A percentile compares a stretch with the other conserved stretches of the same genome.
These are phyloP conservation scores for Calocera viscosa DNA, from an alignment of 768 basidiomycete genomes.

Conservation along the genomic window DNA sequence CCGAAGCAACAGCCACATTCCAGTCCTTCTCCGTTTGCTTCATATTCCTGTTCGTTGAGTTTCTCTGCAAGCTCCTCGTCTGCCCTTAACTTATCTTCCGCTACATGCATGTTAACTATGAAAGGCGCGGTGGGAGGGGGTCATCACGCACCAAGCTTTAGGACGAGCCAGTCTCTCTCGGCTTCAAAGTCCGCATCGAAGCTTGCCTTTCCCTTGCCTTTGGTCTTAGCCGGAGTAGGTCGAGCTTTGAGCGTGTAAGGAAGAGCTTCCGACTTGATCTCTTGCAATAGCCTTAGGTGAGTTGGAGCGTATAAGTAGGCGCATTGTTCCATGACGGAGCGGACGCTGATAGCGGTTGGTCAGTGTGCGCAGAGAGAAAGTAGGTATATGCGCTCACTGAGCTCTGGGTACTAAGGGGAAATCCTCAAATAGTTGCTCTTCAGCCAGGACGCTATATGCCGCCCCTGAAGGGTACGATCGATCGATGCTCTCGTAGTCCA, in stretches of 20 bases:
- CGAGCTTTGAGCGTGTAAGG: conserved; percentile 32
- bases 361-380: neutral
- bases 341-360: neutral
- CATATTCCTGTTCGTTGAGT: conserved; percentile 37
- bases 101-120: conserved; percentile 3
- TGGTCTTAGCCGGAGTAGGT: conserved; percentile 25
- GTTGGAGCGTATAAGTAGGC: conserved; percentile 51
- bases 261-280: conserved; percentile 21
- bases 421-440: conserved; percentile 32
- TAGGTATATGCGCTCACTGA: neutral
- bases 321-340: neutral
- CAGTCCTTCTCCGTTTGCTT: conserved; percentile 41
- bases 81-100: conserved; percentile 22
- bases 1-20: conserved; percentile 86
- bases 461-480: conserved; percentile 34
- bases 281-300: conserved; percentile 38
- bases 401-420: conserved; percentile 6
- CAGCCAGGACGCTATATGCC: conserved; percentile 39
- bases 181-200: conserved; percentile 37
- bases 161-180: conserved; percentile 37
- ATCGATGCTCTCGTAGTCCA: conserved; percentile 44
- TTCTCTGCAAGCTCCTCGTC: conserved; percentile 28
- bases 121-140: neutral
- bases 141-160: conserved; percentile 21
- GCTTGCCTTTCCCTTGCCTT: conserved; percentile 33